These are phyloP conservation scores for Microdochium nivale DNA, from an alignment of 2,329 filamentous ascomycete genomes.

Conservation along the genomic window DNA sequence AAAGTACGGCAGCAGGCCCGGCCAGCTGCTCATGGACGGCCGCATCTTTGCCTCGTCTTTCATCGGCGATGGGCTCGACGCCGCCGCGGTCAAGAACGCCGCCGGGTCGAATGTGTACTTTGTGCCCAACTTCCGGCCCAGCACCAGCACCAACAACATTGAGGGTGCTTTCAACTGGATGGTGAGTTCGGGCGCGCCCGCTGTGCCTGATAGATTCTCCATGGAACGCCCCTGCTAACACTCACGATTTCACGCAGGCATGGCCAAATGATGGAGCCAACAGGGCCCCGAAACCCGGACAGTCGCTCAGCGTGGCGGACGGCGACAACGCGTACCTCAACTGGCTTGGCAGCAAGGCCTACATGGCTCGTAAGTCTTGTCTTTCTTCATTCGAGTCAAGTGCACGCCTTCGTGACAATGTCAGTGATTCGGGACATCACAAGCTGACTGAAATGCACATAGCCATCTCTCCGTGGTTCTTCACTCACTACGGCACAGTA, in stretches of 20 bases:
- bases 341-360: slow-evolving; percentile 20
- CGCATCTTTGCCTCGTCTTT: slow-evolving; percentile 47
- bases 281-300: slow-evolving; percentile 33
- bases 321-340: slow-evolving; percentile 24
- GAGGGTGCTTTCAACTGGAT: slow-evolving; percentile 39
- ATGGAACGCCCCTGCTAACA: not conserved
- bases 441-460: slow-evolving; percentile 11
- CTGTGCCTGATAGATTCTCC: too few relatives aligned
- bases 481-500: slow-evolving; percentile 32
- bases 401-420: not conserved
- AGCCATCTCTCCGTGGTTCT: slow-evolving; percentile 35
- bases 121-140: slow-evolving; percentile 40
- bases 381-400: too few relatives aligned
- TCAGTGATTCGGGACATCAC: slow-evolving; percentile 21
- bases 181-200: not conserved
- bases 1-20: slow-evolving; percentile 30
- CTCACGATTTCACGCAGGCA: slow-evolving; percentile 6
- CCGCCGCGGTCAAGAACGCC: slow-evolving; percentile 28
- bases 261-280: slow-evolving; percentile 38
- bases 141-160: slow-evolving; percentile 22
- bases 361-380: slow-evolving; percentile 8
- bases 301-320: slow-evolving; percentile 29
- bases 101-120: slow-evolving; percentile 36
- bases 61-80: slow-evolving; percentile 35
- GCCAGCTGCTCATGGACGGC: slow-evolving; percentile 38